phyloP scores from a whole-genome alignment of 257 asterid genomes.

The Prunella vulgaris region DNA sequence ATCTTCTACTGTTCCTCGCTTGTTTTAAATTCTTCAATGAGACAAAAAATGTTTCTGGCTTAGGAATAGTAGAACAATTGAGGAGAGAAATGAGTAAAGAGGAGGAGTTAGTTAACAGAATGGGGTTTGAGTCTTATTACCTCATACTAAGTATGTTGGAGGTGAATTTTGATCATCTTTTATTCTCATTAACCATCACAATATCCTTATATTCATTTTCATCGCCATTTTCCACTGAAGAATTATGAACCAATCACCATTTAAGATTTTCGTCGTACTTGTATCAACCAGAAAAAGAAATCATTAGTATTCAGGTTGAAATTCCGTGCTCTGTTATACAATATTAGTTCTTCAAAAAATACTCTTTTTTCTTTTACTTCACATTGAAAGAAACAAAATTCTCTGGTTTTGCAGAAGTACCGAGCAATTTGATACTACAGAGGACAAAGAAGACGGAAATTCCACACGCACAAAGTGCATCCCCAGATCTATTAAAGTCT shows the following conservation, averaged over 20 bases:
- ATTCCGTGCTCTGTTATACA: not conserved
- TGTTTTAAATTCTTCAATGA: not conserved
- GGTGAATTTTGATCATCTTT: too few relatives aligned
- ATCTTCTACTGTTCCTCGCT: not conserved
- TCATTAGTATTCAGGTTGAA: not conserved
- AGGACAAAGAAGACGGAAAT: conserved; percentile 46
- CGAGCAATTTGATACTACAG: conserved; percentile 46
- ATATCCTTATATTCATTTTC: too few relatives aligned
- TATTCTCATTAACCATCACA: too few relatives aligned
- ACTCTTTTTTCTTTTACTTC: not conserved
- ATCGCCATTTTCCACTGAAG: too few relatives aligned
- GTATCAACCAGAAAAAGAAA: not conserved
- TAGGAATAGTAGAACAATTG: too few relatives aligned
- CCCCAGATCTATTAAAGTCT: conserved; percentile 72
- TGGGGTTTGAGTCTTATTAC: too few relatives aligned
- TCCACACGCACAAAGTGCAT: conserved; percentile 66
- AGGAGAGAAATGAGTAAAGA: too few relatives aligned
- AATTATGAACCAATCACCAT: not conserved
- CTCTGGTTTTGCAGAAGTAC: conserved; percentile 46
- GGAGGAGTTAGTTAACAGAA: too few relatives aligned
- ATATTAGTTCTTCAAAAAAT: not conserved
- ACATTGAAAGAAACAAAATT: conserved; percentile 2
- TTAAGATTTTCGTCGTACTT: not conserved
- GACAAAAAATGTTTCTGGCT: not conserved
- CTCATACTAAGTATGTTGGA: too few relatives aligned